Base-by-base conservation (phyloP, 768 basidiomycete species). In the Kwoniella bestiolae region DNA sequence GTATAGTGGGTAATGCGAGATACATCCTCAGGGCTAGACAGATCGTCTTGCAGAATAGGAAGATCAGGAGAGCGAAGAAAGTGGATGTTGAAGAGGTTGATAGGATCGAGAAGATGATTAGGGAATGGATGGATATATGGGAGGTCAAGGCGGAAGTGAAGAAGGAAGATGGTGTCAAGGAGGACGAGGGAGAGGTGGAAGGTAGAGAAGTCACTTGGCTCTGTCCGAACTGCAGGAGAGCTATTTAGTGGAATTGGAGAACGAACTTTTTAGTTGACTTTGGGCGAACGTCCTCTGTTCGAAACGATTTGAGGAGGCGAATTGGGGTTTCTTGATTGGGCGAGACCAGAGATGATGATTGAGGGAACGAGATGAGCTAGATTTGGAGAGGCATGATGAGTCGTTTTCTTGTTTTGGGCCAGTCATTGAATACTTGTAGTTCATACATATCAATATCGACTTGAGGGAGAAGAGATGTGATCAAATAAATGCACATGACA, bases 1-100 rank as follows among this genome's bases (percentile, higher is more conserved):
- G 69, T 3, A 65, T 74, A 5, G 70, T 71, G 1, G 73, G 73
- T 0, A 67, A 67, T 46, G 60, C 65, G 2, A 49, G 53, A n/a
- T 38, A 35, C 23, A 57, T 74, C n/a, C 29, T 74, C 0, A 12
- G 38, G 31, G 73, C 73, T 0, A 63, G 73, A 41, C 58, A 69
- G 18, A 58, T 74, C 23, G 28, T 71, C 14, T 8, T 28, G 14
- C n/a, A 26, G 9, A 65, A 59, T 32, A 32, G 47, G 23, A 44
- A 41, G 49, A 44, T 35, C 7, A 50, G 44, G 32, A 57, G 34
- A 12, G 31, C 25, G 50, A 44, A 23, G 11, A 58, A 28, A 26
- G 14, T 35, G 14, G 55, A 63, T 23, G 25, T 25, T 21, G 21
- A 18, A 14, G 45, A 47, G 28, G 26, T 35, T 12, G 51, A 32